These are phyloP conservation scores for Lasiodiplodia sp. DNA, from an alignment of 2,329 filamentous ascomycete species.

Conservation along the genomic window DNA sequence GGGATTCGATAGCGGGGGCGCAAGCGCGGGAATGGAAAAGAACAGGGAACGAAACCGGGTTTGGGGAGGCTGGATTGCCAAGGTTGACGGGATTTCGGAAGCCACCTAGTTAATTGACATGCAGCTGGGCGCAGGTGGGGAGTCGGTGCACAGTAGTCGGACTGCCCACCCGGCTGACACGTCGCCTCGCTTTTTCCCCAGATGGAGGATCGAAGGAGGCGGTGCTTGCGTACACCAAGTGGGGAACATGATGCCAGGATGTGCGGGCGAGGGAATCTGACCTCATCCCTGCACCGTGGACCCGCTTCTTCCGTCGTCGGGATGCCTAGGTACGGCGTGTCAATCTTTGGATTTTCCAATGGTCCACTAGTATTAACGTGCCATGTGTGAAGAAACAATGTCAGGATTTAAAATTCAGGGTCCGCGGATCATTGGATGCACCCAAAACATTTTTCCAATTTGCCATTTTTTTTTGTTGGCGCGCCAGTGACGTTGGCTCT, in stretches of 20 bases:
- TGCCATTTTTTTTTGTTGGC: not conserved
- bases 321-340: not conserved
- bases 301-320: conserved; percentile 8
- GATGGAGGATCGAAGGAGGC: conserved; percentile 1
- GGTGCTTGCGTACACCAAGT: conserved; percentile 22
- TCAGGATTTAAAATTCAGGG: not conserved
- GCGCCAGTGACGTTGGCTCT: not conserved
- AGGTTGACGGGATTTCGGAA: too few species aligned
- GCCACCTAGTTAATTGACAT: not conserved
- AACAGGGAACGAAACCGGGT: conserved; percentile 7
- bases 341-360: not conserved
- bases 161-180: not conserved
- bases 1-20: not conserved
- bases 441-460: not conserved
- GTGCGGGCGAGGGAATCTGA: conserved; percentile 7
- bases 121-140: too few species aligned
- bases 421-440: not conserved
- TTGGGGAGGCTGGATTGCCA: not conserved
- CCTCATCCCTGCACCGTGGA: conserved; percentile 11
- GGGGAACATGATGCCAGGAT: conserved; percentile 1
- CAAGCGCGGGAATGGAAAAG: not conserved
- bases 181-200: conserved; percentile 7
- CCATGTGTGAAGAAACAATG: not conserved
- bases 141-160: too few species aligned
- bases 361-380: not conserved